Percentiles rank a stretch among this genome's conserved stretches.
Evolutionary conservation across 1,139 yeast genomes (phyloP).

Genomic region (Entelexis paramagnoliae): DNA sequence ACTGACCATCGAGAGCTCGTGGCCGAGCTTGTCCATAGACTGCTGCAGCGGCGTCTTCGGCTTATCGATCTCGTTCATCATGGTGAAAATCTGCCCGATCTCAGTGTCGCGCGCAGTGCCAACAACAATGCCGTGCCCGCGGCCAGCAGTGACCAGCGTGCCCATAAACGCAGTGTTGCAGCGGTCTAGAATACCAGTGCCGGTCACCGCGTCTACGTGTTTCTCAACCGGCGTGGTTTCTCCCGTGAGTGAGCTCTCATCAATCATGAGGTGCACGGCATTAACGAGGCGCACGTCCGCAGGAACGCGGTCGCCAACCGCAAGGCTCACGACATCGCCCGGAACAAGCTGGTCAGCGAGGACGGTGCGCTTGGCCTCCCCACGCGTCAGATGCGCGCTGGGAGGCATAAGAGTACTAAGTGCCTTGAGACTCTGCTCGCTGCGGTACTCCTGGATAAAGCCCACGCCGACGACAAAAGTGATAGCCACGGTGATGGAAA

Average conservation of each 20-base stretch:
- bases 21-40: slow-evolving; percentile 90
- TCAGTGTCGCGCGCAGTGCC: slow-evolving; percentile 83
- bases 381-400: slow-evolving; percentile 78
- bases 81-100: slow-evolving; percentile 75
- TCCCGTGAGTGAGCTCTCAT: slow-evolving; percentile 89
- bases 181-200: slow-evolving; percentile 41
- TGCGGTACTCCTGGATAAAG: slow-evolving; percentile 88
- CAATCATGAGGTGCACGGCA: slow-evolving; percentile 68
- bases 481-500: slow-evolving; percentile 73
- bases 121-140: slow-evolving; percentile 84
- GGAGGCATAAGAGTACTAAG: slow-evolving; percentile 88
- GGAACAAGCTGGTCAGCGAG: slow-evolving; percentile 83
- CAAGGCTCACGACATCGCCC: slow-evolving; percentile 80
- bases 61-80: slow-evolving; percentile 89
- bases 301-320: slow-evolving; percentile 90
- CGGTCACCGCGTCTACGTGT: slow-evolving; percentile 28
- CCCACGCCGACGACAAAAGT: slow-evolving; percentile 89
- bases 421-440: slow-evolving; percentile 88
- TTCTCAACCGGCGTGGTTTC: slow-evolving; percentile 82
- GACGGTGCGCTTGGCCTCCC: slow-evolving; percentile 58
- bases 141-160: slow-evolving; percentile 87
- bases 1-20: slow-evolving; percentile 72
- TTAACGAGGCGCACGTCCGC: slow-evolving; percentile 79
- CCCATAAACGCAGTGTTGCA: slow-evolving; percentile 86
- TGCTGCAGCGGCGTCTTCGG: slow-evolving; percentile 93